These are phyloP conservation scores for Phytophthora litchii DNA, from an alignment of 352 stramenopile genomes.

Conservation along the genomic window DNA sequence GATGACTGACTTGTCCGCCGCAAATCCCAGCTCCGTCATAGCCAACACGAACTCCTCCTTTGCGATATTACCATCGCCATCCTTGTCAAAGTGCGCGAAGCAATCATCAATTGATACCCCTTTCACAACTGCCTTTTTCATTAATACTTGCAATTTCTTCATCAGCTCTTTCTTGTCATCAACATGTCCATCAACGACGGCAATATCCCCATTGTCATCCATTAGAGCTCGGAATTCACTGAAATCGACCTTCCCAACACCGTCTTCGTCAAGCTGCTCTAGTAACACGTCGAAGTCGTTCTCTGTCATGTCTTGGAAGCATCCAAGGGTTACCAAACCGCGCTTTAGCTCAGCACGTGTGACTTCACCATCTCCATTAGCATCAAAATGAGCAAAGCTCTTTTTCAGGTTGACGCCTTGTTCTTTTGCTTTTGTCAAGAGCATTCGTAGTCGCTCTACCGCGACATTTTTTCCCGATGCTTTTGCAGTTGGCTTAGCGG, in stretches of 20 bases:
- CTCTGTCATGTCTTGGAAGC: constrained; percentile 50
- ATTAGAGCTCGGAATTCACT: constrained; percentile 62
- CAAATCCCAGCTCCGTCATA: constrained; percentile 63
- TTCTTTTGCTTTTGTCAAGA: constrained; percentile 40
- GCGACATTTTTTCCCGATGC: constrained; percentile 10
- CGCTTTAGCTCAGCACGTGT: constrained; percentile 57
- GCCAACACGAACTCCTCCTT: constrained; percentile 60
- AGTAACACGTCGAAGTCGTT: constrained; percentile 55
- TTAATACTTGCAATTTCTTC: constrained; percentile 43
- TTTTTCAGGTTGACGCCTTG: constrained; percentile 51
- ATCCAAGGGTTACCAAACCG: constrained; percentile 52
- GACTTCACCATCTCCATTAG: constrained; percentile 60
- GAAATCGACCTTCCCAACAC: constrained; percentile 63
- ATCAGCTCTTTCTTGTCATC: constrained; percentile 33
- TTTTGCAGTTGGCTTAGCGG: background rate
- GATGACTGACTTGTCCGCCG: constrained; percentile 33
- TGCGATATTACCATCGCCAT: constrained; percentile 68
- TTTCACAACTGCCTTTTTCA: constrained; percentile 50
- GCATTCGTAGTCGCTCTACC: constrained; percentile 19
- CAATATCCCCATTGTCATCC: background rate
- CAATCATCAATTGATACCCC: constrained; percentile 61
- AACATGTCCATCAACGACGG: background rate
- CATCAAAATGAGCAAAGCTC: constrained; percentile 78
- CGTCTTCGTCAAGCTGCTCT: constrained; percentile 50
- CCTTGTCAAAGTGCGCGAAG: constrained; percentile 88